Percentiles rank a stretch among this genome's conserved stretches.
Conservation (phyloP, 176 grass and related monocot species). For the Panicum miliaceum region DNA sequence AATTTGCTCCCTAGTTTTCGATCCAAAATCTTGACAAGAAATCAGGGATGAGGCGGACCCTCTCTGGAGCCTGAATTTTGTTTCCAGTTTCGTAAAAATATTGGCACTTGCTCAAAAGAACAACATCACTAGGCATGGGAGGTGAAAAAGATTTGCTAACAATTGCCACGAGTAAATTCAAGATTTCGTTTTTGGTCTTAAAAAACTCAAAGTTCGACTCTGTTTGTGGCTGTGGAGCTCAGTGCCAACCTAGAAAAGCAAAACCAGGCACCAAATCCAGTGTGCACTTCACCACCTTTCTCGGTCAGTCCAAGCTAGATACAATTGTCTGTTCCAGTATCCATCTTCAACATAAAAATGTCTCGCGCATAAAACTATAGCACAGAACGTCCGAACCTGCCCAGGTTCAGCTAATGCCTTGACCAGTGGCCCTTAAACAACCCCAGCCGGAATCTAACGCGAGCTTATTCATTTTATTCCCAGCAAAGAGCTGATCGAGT, state of each 20-base stretch:
- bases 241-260: conserved; percentile 31
- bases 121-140: conserved; percentile 19
- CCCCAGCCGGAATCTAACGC: conserved; percentile 22
- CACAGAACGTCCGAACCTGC: conserved; percentile 6
- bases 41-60: conserved; percentile 7
- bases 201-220: neutral
- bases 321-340: conserved; percentile 28
- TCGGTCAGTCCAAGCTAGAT: conserved; percentile 10
- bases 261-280: conserved; percentile 49
- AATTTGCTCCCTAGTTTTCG: conserved; percentile 14
- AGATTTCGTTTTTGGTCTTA: neutral
- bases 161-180: neutral
- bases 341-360: neutral
- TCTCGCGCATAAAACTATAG: neutral
- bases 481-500: conserved; percentile 9
- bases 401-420: conserved; percentile 34
- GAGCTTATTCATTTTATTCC: conserved; percentile 22
- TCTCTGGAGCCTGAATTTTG: neutral
- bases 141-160: conserved; percentile 38
- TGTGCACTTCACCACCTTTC: conserved; percentile 40
- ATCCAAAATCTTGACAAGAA: neutral
- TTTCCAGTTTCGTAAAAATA: neutral
- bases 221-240: conserved; percentile 4
- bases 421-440: conserved; percentile 15
- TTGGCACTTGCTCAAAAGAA: conserved; percentile 15